Evolutionary conservation across 2,329 filamentous ascomycete species (phyloP).

Genomic region (Parastagonospora nodorum): DNA sequence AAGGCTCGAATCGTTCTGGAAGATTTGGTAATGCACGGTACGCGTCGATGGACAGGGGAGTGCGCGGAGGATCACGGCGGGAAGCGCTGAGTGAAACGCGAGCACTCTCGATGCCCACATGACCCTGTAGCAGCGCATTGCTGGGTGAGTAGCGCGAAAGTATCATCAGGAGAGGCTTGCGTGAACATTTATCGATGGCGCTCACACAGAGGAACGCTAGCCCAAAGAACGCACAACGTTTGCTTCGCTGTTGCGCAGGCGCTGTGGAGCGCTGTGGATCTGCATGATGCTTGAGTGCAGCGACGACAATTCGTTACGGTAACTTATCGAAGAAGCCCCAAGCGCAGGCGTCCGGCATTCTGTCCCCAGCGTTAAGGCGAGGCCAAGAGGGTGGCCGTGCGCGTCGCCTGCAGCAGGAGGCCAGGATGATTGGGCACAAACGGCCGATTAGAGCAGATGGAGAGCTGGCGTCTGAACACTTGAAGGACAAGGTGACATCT

Average conservation of each 20-base stretch:
- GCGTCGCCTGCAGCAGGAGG: constrained; percentile 10
- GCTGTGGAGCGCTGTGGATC: constrained; percentile 20
- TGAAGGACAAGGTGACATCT: constrained; percentile 15
- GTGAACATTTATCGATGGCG: constrained; percentile 15
- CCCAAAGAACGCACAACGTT: background rate
- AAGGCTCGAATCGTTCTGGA: constrained; percentile 32
- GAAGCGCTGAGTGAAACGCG: constrained; percentile 26
- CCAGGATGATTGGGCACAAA: constrained; percentile 15
- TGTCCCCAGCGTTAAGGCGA: constrained; percentile 37
- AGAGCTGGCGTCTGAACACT: constrained; percentile 9
- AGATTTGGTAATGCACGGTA: constrained; percentile 24
- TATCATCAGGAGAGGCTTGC: background rate
- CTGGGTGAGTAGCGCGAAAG: constrained; percentile 4
- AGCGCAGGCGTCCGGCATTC: constrained; percentile 24
- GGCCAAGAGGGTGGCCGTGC: constrained; percentile 35
- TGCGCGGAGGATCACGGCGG: background rate
- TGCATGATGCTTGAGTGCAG: constrained; percentile 23
- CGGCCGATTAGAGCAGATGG: constrained; percentile 8
- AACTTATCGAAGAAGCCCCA: constrained; percentile 16
- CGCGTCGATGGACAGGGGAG: constrained; percentile 19
- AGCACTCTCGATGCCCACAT: constrained; percentile 12
- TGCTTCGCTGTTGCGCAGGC: constrained; percentile 2
- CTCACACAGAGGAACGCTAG: background rate
- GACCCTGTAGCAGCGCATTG: constrained; percentile 6
- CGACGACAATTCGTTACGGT: constrained; percentile 30